Percentiles rank a stretch among this genome's conserved stretches.
Evolutionary conservation across 768 basidiomycete species (phyloP).

Genomic region (Naganishia vaughanmartiniae): DNA sequence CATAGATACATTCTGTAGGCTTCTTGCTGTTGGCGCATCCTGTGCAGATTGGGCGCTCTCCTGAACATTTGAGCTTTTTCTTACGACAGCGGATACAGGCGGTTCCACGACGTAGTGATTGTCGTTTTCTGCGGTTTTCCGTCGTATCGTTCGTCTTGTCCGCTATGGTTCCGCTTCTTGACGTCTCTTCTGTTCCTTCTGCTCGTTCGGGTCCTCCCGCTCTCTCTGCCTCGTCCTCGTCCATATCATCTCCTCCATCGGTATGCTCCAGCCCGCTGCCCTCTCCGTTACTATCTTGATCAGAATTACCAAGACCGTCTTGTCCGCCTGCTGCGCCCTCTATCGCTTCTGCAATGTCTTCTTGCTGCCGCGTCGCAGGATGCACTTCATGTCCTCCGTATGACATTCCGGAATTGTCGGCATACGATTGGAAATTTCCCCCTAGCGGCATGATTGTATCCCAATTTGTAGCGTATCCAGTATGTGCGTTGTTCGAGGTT

Average conservation of each 20-base stretch:
- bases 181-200: neutral
- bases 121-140: constrained; percentile 10
- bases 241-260: constrained; percentile 1
- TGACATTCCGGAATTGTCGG: neutral
- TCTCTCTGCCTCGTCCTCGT: neutral
- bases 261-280: neutral
- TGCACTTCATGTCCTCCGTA: no score
- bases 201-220: neutral
- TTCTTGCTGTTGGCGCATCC: constrained; percentile 24
- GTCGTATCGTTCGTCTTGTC: neutral
- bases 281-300: constrained; percentile 1
- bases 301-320: neutral
- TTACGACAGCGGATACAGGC: constrained; percentile 28
- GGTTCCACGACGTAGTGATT: constrained; percentile 26
- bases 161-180: neutral
- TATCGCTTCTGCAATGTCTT: neutral
- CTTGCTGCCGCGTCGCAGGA: neutral
- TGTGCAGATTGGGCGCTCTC: constrained; percentile 28
- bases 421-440: neutral
- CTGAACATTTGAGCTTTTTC: constrained; percentile 32
- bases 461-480: neutral
- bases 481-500: neutral
- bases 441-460: neutral
- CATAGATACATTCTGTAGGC: constrained; percentile 21
- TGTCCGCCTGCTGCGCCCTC: neutral